Percentiles rank a stretch among this genome's conserved stretches.
These are phyloP conservation scores for Theileria luwenshuni DNA, from an alignment of 169 alveolate species.

Conservation along the genomic window DNA sequence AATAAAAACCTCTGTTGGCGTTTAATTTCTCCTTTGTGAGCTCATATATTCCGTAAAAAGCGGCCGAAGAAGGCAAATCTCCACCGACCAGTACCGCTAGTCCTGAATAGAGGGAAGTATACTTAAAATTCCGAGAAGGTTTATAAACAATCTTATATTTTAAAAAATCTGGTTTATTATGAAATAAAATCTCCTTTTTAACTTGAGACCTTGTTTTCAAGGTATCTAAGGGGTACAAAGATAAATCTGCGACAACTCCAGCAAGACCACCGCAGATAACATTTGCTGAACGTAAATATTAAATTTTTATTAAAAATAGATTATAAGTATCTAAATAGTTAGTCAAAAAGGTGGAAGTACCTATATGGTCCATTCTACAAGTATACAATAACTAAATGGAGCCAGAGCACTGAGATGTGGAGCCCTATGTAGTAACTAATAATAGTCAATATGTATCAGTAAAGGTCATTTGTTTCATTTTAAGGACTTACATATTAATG, in stretches of 20 bases:
- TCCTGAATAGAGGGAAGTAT: constrained; percentile 68
- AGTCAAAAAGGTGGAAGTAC: constrained; percentile 24
- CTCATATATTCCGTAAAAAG: constrained; percentile 77
- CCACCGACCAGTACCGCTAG: constrained; percentile 70
- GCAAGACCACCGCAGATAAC: constrained; percentile 80
- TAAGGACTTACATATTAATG: background rate
- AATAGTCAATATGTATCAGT: no score
- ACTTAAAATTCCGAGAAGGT: constrained; percentile 9
- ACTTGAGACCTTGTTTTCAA: constrained; percentile 76
- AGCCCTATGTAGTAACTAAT: no score
- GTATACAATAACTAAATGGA: background rate
- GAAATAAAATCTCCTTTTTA: constrained; percentile 31
- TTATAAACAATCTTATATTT: constrained; percentile 4
- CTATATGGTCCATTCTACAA: constrained; percentile 60
- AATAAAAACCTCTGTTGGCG: constrained; percentile 1
- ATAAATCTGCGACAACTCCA: constrained; percentile 75
- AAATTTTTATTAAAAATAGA: background rate
- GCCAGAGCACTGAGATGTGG: no score
- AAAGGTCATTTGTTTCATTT: background rate
- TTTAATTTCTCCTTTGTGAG: constrained; percentile 68
- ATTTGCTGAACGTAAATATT: constrained; percentile 51
- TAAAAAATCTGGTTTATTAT: constrained; percentile 8
- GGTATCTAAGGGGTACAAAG: constrained; percentile 78
- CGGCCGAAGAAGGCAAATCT: constrained; percentile 77
- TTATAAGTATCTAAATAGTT: background rate